Conservation (phyloP, 306 rosid species). For the Coriaria nepalensis region DNA sequence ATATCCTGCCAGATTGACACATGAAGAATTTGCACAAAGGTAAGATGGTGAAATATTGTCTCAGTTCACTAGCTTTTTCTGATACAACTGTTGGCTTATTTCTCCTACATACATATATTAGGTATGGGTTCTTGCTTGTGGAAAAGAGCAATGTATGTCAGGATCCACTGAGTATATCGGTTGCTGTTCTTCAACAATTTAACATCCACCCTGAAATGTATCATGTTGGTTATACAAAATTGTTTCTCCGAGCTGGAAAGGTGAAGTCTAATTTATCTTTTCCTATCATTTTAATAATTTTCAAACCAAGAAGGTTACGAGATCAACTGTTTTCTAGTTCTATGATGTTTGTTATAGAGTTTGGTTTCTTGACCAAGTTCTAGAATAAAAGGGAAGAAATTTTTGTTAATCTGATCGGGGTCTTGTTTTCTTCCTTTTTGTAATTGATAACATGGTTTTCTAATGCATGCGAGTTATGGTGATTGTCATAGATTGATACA, state of each 20-base stretch:
- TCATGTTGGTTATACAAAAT: slow-evolving; percentile 88
- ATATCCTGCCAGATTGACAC: slow-evolving; percentile 74
- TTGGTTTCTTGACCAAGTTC: no score
- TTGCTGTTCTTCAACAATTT: slow-evolving; percentile 69
- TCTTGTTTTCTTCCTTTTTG: not conserved
- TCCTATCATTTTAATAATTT: not conserved
- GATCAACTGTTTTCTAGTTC: no score
- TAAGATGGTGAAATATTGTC: slow-evolving; percentile 13
- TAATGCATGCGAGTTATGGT: slow-evolving; percentile 22
- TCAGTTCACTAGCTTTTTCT: not conserved
- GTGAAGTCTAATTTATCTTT: slow-evolving; percentile 22
- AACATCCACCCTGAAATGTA: slow-evolving; percentile 74
- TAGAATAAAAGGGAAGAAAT: not conserved
- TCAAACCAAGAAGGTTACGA: not conserved
- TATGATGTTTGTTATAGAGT: no score
- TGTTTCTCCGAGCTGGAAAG: slow-evolving; percentile 82
- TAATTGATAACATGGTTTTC: slow-evolving; percentile 4
- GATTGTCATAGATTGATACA: slow-evolving; percentile 44
- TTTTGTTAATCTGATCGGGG: not conserved
- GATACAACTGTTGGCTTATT: not conserved
- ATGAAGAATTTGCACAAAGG: slow-evolving; percentile 89
- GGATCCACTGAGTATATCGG: slow-evolving; percentile 79
- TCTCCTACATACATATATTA: slow-evolving; percentile 15
- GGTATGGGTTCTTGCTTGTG: slow-evolving; percentile 61
- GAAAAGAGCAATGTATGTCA: slow-evolving; percentile 27